Conservation (phyloP, 169 alveolate species). For the Haemoproteus tartakovskyi region DNA sequence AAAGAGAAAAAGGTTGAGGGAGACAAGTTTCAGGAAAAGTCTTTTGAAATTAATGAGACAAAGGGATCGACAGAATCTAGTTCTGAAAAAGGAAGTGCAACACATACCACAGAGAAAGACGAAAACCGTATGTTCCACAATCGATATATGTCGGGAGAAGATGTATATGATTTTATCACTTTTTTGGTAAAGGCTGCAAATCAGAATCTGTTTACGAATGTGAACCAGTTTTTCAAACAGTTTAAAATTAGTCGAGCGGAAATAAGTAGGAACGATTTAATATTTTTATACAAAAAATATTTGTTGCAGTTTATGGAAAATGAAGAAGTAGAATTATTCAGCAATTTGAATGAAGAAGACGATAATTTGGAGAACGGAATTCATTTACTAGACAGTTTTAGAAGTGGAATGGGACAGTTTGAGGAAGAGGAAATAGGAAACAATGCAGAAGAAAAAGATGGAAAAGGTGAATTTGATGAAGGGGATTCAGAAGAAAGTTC, state of each 20-base stretch:
- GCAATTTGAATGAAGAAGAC: constrained; percentile 45
- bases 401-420: not conserved
- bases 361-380: constrained; percentile 10
- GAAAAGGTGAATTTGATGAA: no score
- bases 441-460: no score
- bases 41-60: not conserved
- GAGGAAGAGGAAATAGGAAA: constrained; percentile 2
- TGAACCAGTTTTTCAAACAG: constrained; percentile 58
- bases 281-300: constrained; percentile 57
- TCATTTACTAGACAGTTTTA: not conserved
- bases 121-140: not conserved
- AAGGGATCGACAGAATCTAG: not conserved
- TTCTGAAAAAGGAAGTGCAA: not conserved
- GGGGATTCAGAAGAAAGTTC: constrained; percentile 1
- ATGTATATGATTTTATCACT: constrained; percentile 58
- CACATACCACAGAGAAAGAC: not conserved
- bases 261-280: constrained; percentile 64
- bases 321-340: constrained; percentile 60
- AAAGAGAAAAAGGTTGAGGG: constrained; percentile 2
- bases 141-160: constrained; percentile 65
- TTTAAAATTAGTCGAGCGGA: constrained; percentile 65
- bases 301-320: constrained; percentile 64
- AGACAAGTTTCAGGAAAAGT: not conserved
- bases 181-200: constrained; percentile 56
- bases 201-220: constrained; percentile 62